phyloP scores from a whole-genome alignment of 2,329 filamentous ascomycete species.

The Zasmidium angulare region DNA sequence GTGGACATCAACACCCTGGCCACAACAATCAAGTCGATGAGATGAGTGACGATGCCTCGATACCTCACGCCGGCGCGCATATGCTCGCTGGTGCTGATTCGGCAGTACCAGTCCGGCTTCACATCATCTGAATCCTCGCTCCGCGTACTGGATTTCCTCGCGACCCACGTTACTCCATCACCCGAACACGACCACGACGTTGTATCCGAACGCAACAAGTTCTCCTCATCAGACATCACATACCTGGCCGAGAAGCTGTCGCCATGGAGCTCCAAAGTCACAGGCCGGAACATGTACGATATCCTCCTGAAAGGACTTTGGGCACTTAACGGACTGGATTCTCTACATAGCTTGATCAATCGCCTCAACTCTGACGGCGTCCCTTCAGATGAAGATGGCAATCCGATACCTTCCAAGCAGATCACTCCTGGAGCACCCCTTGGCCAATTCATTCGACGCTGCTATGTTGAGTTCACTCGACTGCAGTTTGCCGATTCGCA shows the following conservation, averaged over 20 bases:
- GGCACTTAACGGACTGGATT: slow-evolving; percentile 78
- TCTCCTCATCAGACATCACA: slow-evolving; percentile 15
- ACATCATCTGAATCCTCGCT: slow-evolving; percentile 46
- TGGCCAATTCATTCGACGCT: slow-evolving; percentile 74
- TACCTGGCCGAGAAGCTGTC: slow-evolving; percentile 21
- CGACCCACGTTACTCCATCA: slow-evolving; percentile 57
- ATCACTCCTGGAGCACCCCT: slow-evolving; percentile 75
- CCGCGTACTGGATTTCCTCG: slow-evolving; percentile 75
- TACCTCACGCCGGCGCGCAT: slow-evolving; percentile 90
- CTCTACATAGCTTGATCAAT: slow-evolving; percentile 66
- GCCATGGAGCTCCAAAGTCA: slow-evolving; percentile 47
- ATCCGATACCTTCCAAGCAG: slow-evolving; percentile 35
- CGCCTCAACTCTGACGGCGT: slow-evolving; percentile 45
- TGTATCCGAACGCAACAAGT: slow-evolving; percentile 16
- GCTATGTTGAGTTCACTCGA: slow-evolving; percentile 75
- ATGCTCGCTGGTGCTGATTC: slow-evolving; percentile 74
- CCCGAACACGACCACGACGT: slow-evolving; percentile 14
- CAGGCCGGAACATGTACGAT: slow-evolving; percentile 84
- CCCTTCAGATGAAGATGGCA: slow-evolving; percentile 44
- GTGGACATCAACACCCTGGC: not conserved
- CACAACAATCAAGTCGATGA: slow-evolving; percentile 3
- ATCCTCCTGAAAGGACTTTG: slow-evolving; percentile 78
- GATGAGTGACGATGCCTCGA: slow-evolving; percentile 60
- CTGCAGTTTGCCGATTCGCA: slow-evolving; percentile 77
- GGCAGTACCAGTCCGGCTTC: slow-evolving; percentile 61